A percentile compares a stretch with the other conserved stretches of the same genome.
Conservation (phyloP, 176 grass and related monocot genomes). For the Triticum monococcum region DNA sequence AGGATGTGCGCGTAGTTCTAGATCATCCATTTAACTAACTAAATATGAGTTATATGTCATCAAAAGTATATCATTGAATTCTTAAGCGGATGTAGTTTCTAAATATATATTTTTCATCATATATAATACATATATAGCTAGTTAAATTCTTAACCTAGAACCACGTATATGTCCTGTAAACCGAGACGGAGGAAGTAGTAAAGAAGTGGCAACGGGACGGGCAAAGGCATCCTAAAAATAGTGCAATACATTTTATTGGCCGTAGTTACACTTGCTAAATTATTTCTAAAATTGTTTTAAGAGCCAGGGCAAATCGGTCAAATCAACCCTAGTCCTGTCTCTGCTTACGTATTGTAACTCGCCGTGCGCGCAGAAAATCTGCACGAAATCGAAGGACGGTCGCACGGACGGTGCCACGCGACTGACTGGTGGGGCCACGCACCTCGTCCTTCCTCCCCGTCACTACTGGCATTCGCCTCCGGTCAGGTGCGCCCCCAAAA, state of each 20-base stretch:
- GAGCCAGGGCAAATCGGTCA: too few species aligned
- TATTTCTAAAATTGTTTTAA: neutral
- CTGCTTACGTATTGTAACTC: neutral
- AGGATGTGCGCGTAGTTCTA: too few species aligned
- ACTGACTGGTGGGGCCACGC: neutral
- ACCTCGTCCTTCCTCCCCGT: neutral
- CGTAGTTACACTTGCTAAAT: neutral
- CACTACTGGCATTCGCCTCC: neutral
- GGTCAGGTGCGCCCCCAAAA: slow-evolving; percentile 1
- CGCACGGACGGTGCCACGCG: neutral
- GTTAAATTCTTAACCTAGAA: too few species aligned
- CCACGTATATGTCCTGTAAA: too few species aligned
- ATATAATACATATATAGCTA: too few species aligned
- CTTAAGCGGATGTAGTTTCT: too few species aligned
- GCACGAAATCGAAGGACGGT: neutral
- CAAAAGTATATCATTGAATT: too few species aligned
- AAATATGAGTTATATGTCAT: too few species aligned
- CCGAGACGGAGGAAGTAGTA: too few species aligned
- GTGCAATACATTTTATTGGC: neutral
- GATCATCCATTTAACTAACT: too few species aligned
- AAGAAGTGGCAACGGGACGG: neutral
- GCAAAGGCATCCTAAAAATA: neutral
- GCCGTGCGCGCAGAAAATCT: neutral
- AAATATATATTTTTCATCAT: too few species aligned
- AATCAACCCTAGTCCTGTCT: neutral